Base-by-base conservation (phyloP, 75 land plant genomes). In the Pinus tabuliformis region DNA sequence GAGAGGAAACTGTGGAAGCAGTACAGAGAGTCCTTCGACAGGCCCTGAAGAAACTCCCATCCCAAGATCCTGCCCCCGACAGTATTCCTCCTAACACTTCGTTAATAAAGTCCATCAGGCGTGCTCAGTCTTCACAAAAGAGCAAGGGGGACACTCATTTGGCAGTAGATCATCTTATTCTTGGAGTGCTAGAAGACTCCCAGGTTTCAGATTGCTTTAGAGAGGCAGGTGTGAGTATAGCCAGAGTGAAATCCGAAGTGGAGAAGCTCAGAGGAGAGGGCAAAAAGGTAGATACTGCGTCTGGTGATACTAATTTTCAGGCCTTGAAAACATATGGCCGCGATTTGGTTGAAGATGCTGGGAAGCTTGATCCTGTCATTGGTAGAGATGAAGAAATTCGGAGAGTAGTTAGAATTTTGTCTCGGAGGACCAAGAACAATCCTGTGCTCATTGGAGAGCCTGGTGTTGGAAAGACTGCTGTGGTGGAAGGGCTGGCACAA, bases 371-470 rank as follows among this genome's bases (percentile, higher is more conserved):
- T 62, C 99, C 99, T 15, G 99, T 96, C 1, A 94, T 96, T 76
- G 99, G 99, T 28, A 78, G 99, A 28, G 99, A 96, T 65, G 99
- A 96, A 62, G 99, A 96, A 75, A 96, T 94, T 20, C 73, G 98
- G 14, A 79, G 99, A 45, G 98, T 96, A 16, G 73, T 96, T 24
- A 77, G 99, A 65, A 94, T 96, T 63, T 78, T 96, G 13, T 96
- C 93, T 17, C 80, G 99, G 74, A 79, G 99, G 75, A 96, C 99
- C 0, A 96, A 96, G 85, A 96, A 96, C 86, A 96, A 96, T 68
- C 99, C 99, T 0, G 99, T 96, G 54, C 81, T 96, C 8, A 96
- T 96, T 78, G 99, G 99, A 30, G 99, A 96, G 77, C 97, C 99
- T 18, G 99, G 99, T 2, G 99, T 96, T 49, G 99, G 99, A 15